Evolutionary conservation across 352 stramenopile genomes (phyloP), one percentile per base, ranked within the genome.

Genomic region (Plasmopara muralis): DNA sequence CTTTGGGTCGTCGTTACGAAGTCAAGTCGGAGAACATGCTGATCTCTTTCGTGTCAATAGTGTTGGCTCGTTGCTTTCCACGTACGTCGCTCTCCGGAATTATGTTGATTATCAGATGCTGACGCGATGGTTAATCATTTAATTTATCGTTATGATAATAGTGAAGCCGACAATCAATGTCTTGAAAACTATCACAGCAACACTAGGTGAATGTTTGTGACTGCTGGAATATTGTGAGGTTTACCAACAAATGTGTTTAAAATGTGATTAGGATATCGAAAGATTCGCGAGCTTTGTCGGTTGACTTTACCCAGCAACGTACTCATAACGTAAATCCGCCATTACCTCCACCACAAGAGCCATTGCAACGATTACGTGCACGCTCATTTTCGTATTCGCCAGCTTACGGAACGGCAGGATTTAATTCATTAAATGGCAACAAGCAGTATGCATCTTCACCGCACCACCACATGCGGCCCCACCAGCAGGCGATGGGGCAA

Each of bases 371-470:
- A 10, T 46, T 87, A n/a, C 80, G 80, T 29, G 80, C 77, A 4
- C 72, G 78, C 12, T 90, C 80, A 31, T 90, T 90, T 38, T 90
- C 80, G 50, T 87, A 87, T 50, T 88, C 80, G 2, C 62, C 72
- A 29, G 63, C 56, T 13, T 88, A 88, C 43, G 74, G 74, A 1
- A 53, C 64, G 2, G 69, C 76, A 0, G 72, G 67, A 30, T 86
- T 75, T 47, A 79, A 72, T 25, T 64, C 64, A 9, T 82, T 68
- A 44, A 66, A 59, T 43, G 78, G 78, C 43, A 66, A 81, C 49
- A 66, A 81, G 50, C 66, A 78, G 48, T 87, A 79, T 46, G 50
- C 57, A 0, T 56, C 66, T 0, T 57, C 55, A 29, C 49, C 56
- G 43, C 56, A 57, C 28, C 75, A 84, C 34, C 78, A 14, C 13